phyloP scores from a whole-genome alignment of 257 asterid species.

The Penstemon davidsonii region DNA sequence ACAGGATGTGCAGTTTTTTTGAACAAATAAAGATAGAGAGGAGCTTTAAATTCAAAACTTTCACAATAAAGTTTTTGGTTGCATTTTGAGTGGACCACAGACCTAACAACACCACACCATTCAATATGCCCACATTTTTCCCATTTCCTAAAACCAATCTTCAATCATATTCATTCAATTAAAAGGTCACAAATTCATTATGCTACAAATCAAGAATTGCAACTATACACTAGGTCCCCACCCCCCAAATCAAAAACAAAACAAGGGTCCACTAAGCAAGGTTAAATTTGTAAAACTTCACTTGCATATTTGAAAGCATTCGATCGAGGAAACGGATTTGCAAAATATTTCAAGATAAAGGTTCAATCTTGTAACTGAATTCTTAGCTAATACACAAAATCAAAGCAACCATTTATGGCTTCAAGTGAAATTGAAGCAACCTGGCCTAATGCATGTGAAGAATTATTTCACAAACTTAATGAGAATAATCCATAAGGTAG shows the following conservation, averaged over 20 bases:
- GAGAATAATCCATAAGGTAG: constrained; percentile 9
- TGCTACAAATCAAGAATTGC: not conserved
- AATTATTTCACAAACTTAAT: constrained; percentile 20
- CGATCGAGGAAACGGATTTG: not conserved
- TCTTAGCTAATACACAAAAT: constrained; percentile 16
- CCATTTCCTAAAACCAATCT: not conserved
- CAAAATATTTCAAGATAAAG: constrained; percentile 2
- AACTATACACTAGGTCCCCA: not conserved
- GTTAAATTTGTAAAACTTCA: constrained; percentile 12
- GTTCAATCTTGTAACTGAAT: constrained; percentile 17
- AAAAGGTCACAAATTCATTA: not conserved
- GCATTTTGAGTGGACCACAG: constrained; percentile 35
- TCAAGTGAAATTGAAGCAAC: constrained; percentile 16
- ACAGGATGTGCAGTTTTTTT: not conserved
- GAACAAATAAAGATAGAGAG: not conserved
- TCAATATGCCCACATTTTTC: constrained; percentile 33
- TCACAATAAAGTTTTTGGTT: constrained; percentile 26
- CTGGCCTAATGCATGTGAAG: constrained; percentile 35
- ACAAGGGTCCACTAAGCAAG: constrained; percentile 22
- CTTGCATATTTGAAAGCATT: not conserved
- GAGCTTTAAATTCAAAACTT: not conserved
- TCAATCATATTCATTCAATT: not conserved
- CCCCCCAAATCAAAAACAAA: not conserved
- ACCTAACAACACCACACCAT: constrained; percentile 29
- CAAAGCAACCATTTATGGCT: constrained; percentile 29